Evolutionary conservation across 345 rosid genomes (phyloP).

Genomic region (Stellera chamaejasme): DNA sequence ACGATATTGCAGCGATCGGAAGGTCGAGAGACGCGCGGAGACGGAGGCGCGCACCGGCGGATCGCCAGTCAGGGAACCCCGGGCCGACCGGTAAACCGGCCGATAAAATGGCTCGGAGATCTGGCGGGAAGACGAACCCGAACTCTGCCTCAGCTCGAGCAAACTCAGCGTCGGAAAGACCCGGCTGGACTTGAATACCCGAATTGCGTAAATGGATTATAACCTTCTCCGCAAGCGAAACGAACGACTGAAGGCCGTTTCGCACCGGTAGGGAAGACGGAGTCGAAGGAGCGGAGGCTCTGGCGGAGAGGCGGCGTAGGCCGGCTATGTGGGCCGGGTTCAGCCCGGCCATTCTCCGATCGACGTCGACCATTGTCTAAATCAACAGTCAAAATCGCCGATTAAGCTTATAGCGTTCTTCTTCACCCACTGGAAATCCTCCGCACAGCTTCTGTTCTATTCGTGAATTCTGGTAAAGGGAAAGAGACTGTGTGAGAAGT

Average conservation of each 20-base stretch:
- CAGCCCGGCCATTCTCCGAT: constrained; percentile 87
- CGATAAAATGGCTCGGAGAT: constrained; percentile 75
- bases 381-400: background rate
- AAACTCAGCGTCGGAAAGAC: constrained; percentile 76
- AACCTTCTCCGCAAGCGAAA: constrained; percentile 69
- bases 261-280: constrained; percentile 38
- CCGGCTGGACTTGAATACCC: constrained; percentile 71
- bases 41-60: constrained; percentile 66
- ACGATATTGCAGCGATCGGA: constrained; percentile 82
- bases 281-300: constrained; percentile 71
- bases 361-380: constrained; percentile 84
- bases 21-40: constrained; percentile 79
- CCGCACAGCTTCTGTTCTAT: too few species aligned
- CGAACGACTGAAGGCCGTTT: constrained; percentile 60
- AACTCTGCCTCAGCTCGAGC: constrained; percentile 88
- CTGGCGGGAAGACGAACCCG: constrained; percentile 90
- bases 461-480: too few species aligned
- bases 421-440: too few species aligned
- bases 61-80: constrained; percentile 96
- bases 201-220: constrained; percentile 59
- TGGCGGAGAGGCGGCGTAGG: constrained; percentile 87
- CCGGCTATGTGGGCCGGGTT: constrained; percentile 90
- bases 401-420: background rate
- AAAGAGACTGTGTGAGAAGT: background rate
- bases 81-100: constrained; percentile 85